Evolutionary conservation across 345 rosid species (phyloP).

Genomic region (Xanthoceras sorbifolium): DNA sequence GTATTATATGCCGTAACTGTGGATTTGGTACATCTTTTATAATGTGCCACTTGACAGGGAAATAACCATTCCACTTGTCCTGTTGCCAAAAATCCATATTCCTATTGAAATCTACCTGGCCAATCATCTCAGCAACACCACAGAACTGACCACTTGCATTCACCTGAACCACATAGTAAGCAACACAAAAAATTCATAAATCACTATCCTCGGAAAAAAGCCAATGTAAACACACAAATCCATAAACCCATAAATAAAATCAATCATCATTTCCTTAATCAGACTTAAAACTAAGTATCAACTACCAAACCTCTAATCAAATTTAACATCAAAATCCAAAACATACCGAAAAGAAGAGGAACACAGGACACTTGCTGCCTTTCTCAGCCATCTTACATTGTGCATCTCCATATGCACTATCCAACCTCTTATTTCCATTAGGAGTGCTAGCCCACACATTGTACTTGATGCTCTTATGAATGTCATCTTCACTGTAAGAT

Average conservation of each 20-base stretch:
- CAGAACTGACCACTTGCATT: slow-evolving; percentile 80
- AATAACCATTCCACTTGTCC: slow-evolving; percentile 74
- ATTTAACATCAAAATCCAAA: not conserved
- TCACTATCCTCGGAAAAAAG: not conserved
- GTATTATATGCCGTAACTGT: slow-evolving; percentile 56
- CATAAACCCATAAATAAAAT: not conserved
- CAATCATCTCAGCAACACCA: slow-evolving; percentile 73
- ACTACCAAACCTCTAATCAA: not conserved
- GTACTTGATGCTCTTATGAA: slow-evolving; percentile 70
- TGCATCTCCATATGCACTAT: slow-evolving; percentile 54
- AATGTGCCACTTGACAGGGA: slow-evolving; percentile 71
- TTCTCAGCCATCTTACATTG: slow-evolving; percentile 39
- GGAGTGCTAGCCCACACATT: slow-evolving; percentile 75
- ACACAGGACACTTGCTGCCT: slow-evolving; percentile 52
- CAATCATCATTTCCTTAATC: not conserved
- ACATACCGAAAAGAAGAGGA: slow-evolving; percentile 67
- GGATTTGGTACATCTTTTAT: slow-evolving; percentile 71
- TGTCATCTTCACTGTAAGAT: slow-evolving; percentile 70
- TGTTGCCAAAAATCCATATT: slow-evolving; percentile 83
- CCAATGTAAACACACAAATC: not conserved
- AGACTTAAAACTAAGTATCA: too few relatives aligned
- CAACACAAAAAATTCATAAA: not conserved
- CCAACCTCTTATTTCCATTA: slow-evolving; percentile 62
- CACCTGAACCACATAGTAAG: slow-evolving; percentile 42
- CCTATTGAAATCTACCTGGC: slow-evolving; percentile 55